Evolutionary conservation across 1,284 basidiomycete genomes (phyloP).

Genomic region (Cryptococcus hybrid): DNA sequence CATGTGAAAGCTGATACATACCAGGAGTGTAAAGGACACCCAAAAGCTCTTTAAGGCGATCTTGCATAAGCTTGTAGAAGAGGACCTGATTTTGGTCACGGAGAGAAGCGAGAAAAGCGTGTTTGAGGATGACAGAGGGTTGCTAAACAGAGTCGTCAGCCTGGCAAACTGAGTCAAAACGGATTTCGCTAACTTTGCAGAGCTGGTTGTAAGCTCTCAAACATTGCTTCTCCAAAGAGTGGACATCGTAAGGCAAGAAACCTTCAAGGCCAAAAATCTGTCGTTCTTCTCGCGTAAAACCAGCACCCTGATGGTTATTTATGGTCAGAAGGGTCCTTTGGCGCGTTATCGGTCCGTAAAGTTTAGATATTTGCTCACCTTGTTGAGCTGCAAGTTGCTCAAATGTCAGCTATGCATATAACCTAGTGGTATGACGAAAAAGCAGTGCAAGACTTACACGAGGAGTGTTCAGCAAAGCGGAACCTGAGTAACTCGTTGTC

Average conservation of each 20-base stretch:
- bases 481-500: conserved; percentile 12
- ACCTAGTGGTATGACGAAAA: neutral
- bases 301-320: conserved; percentile 57
- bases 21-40: conserved; percentile 67
- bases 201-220: conserved; percentile 66
- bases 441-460: conserved; percentile 21
- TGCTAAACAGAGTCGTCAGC: conserved; percentile 17
- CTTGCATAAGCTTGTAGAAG: conserved; percentile 66
- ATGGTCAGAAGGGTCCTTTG: neutral
- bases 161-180: neutral
- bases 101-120: conserved; percentile 54
- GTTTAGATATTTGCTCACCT: conserved; percentile 16
- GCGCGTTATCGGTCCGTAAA: neutral
- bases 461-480: conserved; percentile 43
- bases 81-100: conserved; percentile 63
- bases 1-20: conserved; percentile 7
- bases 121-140: conserved; percentile 47
- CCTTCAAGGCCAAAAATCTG: conserved; percentile 69
- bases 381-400: conserved; percentile 33
- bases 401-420: neutral
- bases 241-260: conserved; percentile 69
- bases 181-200: conserved; percentile 34
- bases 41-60: conserved; percentile 69
- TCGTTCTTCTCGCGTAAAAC: conserved; percentile 69
- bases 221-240: conserved; percentile 69